phyloP scores from a whole-genome alignment of 1,284 basidiomycete genomes.

The Rugosomyces carneus region DNA sequence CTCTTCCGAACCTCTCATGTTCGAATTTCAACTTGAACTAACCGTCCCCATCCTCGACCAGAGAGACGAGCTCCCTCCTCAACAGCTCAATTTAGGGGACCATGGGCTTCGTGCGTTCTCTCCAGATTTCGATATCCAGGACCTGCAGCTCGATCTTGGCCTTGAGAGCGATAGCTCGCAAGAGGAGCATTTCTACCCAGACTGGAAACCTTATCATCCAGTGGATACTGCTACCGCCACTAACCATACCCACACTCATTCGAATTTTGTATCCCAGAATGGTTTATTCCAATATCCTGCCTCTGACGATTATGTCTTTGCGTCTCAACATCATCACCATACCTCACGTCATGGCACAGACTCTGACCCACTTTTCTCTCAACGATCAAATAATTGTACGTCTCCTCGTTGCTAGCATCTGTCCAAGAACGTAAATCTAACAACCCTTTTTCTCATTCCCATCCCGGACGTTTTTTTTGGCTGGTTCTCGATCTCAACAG shows the following conservation, averaged over 20 bases:
- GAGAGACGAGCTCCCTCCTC: not conserved
- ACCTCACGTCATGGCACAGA: not conserved
- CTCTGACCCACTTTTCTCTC: constrained; percentile 7
- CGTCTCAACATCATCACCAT: not conserved
- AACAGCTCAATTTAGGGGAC: not conserved
- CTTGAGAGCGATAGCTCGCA: not conserved
- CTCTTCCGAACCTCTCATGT: constrained; percentile 49
- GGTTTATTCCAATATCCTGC: not conserved
- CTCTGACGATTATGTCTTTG: constrained; percentile 12
- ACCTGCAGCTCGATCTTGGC: not conserved
- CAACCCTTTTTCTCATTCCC: not conserved
- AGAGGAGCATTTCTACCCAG: not conserved
- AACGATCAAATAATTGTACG: constrained; percentile 3
- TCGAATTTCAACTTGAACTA: constrained; percentile 57
- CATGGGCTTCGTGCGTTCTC: constrained; percentile 25
- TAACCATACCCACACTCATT: not conserved
- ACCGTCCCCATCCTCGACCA: constrained; percentile 11
- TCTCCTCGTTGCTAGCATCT: not conserved
- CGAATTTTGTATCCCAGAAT: constrained; percentile 7
- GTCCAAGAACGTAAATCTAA: not conserved
- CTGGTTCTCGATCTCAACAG: not conserved
- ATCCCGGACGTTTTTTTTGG: too few species aligned
- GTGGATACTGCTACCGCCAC: not conserved
- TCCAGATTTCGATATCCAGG: constrained; percentile 26
- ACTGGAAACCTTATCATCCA: constrained; percentile 2